These are phyloP conservation scores for Pyracantha coccinea DNA, from an alignment of 331 rosid species.

Conservation along the genomic window DNA sequence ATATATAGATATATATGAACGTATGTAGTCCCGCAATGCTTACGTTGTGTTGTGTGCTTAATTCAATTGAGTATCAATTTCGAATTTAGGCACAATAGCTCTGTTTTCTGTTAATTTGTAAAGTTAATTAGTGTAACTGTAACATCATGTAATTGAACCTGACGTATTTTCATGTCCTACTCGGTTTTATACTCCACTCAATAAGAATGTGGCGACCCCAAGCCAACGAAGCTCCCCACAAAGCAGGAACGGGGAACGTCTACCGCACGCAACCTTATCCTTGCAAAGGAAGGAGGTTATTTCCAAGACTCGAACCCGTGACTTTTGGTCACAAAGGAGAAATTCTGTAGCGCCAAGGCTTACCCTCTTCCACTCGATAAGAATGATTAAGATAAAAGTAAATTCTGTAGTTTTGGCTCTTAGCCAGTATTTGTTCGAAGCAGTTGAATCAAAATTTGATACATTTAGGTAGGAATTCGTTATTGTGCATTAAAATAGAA, in stretches of 20 bases:
- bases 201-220: background rate
- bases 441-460: no score
- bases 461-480: no score
- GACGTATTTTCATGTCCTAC: background rate
- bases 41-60: background rate
- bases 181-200: background rate
- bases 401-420: background rate
- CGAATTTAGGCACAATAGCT: background rate
- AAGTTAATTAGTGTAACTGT: background rate
- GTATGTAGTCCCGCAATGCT: background rate
- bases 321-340: no score
- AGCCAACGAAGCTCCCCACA: no score
- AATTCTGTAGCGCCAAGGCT: no score
- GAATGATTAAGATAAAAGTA: background rate
- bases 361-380: background rate
- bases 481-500: background rate
- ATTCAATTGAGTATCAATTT: background rate
- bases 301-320: no score
- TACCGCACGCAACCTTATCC: no score
- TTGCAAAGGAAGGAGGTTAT: no score
- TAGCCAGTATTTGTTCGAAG: no score
- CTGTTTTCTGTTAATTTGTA: slow-evolving; percentile 15
- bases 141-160: background rate
- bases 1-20: no score
- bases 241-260: no score